A percentile compares a stretch with the other conserved stretches of the same genome.
Evolutionary conservation across 441 rosid genomes (phyloP).

Genomic region (Macaranga tanarius): DNA sequence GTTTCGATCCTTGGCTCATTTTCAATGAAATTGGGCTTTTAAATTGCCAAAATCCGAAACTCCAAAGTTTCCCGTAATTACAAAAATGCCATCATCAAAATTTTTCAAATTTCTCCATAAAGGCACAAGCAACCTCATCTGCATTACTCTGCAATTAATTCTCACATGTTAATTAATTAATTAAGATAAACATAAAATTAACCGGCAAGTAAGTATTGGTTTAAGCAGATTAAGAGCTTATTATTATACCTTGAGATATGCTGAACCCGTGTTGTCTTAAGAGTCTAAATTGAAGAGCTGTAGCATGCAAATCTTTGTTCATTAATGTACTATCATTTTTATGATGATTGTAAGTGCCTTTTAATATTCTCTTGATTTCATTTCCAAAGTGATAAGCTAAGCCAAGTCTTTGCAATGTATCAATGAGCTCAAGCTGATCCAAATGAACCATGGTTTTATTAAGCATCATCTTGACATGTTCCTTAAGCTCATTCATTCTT

Average conservation of each 20-base stretch:
- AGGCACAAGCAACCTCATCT: too few relatives aligned
- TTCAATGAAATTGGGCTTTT: too few relatives aligned
- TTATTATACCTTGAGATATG: background rate
- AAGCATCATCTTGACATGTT: slow-evolving; percentile 24
- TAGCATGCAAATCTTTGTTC: background rate
- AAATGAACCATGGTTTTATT: background rate
- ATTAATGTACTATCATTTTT: background rate
- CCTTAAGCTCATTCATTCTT: slow-evolving; percentile 7
- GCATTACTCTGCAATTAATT: slow-evolving; percentile 18
- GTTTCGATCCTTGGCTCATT: too few relatives aligned
- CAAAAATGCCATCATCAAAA: too few relatives aligned
- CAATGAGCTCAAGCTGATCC: slow-evolving; percentile 34
- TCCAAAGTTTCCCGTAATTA: too few relatives aligned
- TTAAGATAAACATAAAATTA: too few relatives aligned
- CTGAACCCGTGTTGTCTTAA: background rate
- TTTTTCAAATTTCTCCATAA: too few relatives aligned
- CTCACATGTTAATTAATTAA: background rate
- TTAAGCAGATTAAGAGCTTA: too few relatives aligned
- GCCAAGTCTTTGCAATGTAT: slow-evolving; percentile 39
- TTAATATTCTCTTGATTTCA: slow-evolving; percentile 30
- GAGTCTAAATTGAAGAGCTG: slow-evolving; percentile 13
- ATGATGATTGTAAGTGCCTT: slow-evolving; percentile 4
- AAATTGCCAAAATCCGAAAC: too few relatives aligned
- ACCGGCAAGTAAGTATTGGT: too few relatives aligned
- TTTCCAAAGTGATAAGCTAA: slow-evolving; percentile 31